A percentile compares a stretch with the other conserved stretches of the same genome.
Evolutionary conservation across 441 rosid species (phyloP).

Genomic region (Cnidoscolus chayamansa): DNA sequence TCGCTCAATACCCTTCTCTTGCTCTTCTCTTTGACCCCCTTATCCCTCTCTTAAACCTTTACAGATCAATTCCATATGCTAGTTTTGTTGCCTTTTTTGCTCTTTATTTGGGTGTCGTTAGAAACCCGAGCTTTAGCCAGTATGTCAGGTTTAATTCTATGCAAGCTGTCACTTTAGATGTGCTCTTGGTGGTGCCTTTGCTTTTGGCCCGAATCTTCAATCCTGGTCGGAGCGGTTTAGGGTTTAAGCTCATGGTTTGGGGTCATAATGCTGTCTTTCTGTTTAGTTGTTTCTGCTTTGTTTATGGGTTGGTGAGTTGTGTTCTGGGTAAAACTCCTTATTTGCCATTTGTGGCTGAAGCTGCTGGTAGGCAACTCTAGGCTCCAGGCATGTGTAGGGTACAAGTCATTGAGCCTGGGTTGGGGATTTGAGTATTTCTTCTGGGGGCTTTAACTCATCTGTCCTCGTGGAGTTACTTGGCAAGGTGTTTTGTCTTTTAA

Average conservation of each 20-base stretch:
- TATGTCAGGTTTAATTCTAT: conserved; percentile 73
- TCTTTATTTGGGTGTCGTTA: conserved; percentile 59
- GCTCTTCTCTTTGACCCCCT: conserved; percentile 54
- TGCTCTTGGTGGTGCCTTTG: conserved; percentile 62
- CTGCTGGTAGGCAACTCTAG: conserved; percentile 70
- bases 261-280: conserved; percentile 28
- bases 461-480: neutral
- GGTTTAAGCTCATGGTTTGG: conserved; percentile 50
- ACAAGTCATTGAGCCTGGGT: neutral
- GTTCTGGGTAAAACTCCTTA: conserved; percentile 69
- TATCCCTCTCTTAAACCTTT: conserved; percentile 59
- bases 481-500: neutral
- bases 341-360: conserved; percentile 76
- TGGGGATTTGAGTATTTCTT: neutral
- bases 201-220: conserved; percentile 54
- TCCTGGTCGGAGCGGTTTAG: conserved; percentile 52
- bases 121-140: conserved; percentile 59
- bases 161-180: conserved; percentile 89
- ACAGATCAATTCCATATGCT: conserved; percentile 65
- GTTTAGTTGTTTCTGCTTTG: conserved; percentile 64
- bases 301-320: conserved; percentile 47
- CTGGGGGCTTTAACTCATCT: neutral
- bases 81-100: conserved; percentile 46
- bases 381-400: neutral
- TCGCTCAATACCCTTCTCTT: conserved; percentile 50